phyloP scores from a whole-genome alignment of 129 eudicot genomes.

The Rutidosis leptorrhynchoides region DNA sequence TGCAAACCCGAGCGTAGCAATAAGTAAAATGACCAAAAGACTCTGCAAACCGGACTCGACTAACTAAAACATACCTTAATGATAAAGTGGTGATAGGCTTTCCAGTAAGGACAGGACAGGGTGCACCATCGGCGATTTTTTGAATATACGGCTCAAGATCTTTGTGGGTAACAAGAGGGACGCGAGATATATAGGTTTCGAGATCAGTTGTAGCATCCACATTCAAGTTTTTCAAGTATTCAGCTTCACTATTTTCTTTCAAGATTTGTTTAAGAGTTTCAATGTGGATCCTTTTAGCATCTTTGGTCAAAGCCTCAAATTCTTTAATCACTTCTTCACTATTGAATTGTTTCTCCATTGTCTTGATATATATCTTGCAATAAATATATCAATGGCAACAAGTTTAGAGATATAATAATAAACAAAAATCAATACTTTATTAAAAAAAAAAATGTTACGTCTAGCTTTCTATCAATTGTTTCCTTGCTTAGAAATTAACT shows the following conservation, averaged over 20 bases:
- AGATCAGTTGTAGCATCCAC: constrained; percentile 70
- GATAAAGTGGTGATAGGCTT: constrained; percentile 69
- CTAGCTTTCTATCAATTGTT: too few relatives aligned
- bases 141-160: constrained; percentile 86
- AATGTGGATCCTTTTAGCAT: constrained; percentile 70
- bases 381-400: not conserved
- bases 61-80: constrained; percentile 54
- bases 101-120: constrained; percentile 57
- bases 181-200: constrained; percentile 47
- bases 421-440: too few relatives aligned
- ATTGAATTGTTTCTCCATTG: constrained; percentile 51
- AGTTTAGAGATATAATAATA: not conserved
- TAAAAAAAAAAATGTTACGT: too few relatives aligned
- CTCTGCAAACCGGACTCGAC: not conserved
- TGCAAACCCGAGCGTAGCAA: constrained; percentile 19
- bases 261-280: constrained; percentile 78
- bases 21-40: not conserved
- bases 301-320: constrained; percentile 68
- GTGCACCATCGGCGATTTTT: constrained; percentile 70
- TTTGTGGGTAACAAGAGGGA: constrained; percentile 70
- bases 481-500: too few relatives aligned
- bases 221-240: constrained; percentile 53
- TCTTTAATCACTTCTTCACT: constrained; percentile 50
- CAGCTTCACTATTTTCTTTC: constrained; percentile 60
- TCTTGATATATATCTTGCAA: constrained; percentile 21